Evolutionary conservation across 1,284 basidiomycete species (phyloP), one percentile per base, ranked within the genome.

Genomic region (Boletus calvinii): DNA sequence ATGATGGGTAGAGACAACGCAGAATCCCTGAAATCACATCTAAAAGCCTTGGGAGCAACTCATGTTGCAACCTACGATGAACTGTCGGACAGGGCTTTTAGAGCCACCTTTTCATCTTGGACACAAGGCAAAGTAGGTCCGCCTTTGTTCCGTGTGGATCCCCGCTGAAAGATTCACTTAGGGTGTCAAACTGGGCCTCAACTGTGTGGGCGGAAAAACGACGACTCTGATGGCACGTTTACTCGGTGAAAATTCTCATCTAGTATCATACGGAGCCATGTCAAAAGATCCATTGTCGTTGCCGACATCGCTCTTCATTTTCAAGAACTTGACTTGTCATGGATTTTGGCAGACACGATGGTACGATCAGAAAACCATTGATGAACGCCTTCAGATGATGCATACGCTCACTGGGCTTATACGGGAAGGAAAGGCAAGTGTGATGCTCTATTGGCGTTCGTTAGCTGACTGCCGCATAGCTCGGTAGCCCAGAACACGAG

Each of bases 191-290:
- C 75, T 94, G 3, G 87, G 81, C 8, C 75, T 94, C 22, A 94
- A 94, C 63, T 92, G 91, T 64, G 83, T 94, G 12, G 79, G 88
- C 15, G 91, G 92, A 0, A 76, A 78, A 39, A 76, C 83, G 41
- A 90, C 89, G 0, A 79, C 79, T 0, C 60, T 75, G 3, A 89
- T 93, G 85, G 75, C 80, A 2, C 79, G 83, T 46, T 71, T 87
- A 12, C 73, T 94, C 2, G 83, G 83, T 9, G 63, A 74, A 35
- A 73, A 86, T 59, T 84, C 85, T 2, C 84, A 86, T 58, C 72
- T 92, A 2, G 87, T 94, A 9, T 90, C 92, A 0, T 94, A 94
- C 55, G 92, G 92, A 24, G 91, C 87, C 6, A 94, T 94, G 92
- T 88, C 90, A 3, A 91, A 87, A 67, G 78, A 86, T 48, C 90